Evolutionary conservation across 164 flowering plant species (phyloP).

Genomic region (Kingdonia uniflora): DNA sequence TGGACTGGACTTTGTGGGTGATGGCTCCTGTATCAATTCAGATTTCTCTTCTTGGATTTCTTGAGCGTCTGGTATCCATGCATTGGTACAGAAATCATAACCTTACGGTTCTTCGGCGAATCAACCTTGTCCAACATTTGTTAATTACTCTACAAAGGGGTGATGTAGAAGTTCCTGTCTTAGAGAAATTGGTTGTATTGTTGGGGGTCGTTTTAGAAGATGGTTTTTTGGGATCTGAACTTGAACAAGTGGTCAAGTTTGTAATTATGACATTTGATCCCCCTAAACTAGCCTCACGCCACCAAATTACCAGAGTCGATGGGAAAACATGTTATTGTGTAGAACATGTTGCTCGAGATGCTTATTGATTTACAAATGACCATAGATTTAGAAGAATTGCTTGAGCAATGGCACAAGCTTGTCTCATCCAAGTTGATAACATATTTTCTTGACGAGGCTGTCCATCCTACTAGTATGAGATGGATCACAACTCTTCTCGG

Average conservation of each 20-base stretch:
- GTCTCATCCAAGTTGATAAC: conserved; percentile 92
- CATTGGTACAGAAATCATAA: conserved; percentile 99
- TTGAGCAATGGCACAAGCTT: conserved; percentile 97
- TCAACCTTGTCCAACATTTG: conserved; percentile 93
- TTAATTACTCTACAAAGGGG: conserved; percentile 95
- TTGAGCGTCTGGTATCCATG: conserved; percentile 95
- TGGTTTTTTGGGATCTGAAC: conserved; percentile 87
- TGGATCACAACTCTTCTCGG: conserved; percentile 99
- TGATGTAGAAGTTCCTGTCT: conserved; percentile 95
- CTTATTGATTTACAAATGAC: conserved; percentile 94
- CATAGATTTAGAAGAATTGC: conserved; percentile 74
- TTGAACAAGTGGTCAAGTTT: conserved; percentile 90
- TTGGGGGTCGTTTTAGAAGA: conserved; percentile 95
- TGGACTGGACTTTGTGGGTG: conserved; percentile 99
- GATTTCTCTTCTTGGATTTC: conserved; percentile 84
- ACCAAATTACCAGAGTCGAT: conserved; percentile 61
- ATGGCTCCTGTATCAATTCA: conserved; percentile 77
- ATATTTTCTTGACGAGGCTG: conserved; percentile 95
- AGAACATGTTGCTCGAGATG: conserved; percentile 97
- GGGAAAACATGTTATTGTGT: conserved; percentile 98
- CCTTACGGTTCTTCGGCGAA: conserved; percentile 78
- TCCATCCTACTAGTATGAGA: conserved; percentile 98
- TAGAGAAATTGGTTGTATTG: conserved; percentile 87
- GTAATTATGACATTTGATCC: conserved; percentile 99
- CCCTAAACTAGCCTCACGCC: conserved; percentile 48